These are phyloP conservation scores for Calocybe gangraenosa DNA, from an alignment of 768 basidiomycete species.

Conservation along the genomic window DNA sequence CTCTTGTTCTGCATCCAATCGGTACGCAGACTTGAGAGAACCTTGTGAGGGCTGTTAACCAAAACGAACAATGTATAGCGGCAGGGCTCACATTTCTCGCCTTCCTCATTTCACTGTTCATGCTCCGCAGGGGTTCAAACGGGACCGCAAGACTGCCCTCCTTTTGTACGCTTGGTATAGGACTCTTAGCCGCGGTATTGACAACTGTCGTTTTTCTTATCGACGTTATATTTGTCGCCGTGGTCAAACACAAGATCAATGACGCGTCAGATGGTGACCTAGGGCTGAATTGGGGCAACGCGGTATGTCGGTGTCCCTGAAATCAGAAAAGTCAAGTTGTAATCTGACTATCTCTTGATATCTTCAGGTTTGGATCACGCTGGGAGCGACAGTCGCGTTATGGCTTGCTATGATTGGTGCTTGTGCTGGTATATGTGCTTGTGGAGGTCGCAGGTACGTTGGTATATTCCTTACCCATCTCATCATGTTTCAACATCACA, in stretches of 20 bases:
- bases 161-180: conserved; percentile 31
- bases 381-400: conserved; percentile 43
- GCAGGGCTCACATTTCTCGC: conserved; percentile 48
- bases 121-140: conserved; percentile 34
- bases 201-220: conserved; percentile 50
- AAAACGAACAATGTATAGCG: conserved; percentile 25
- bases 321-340: background rate
- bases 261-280: conserved; percentile 37
- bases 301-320: conserved; percentile 26
- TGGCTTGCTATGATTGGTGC: conserved; percentile 41
- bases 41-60: background rate
- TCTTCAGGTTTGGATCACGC: conserved; percentile 50
- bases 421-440: conserved; percentile 29
- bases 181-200: conserved; percentile 36
- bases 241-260: conserved; percentile 37
- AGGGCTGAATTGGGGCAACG: conserved; percentile 45
- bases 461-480: background rate
- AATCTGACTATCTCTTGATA: conserved; percentile 3
- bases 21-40: conserved; percentile 26
- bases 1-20: conserved; percentile 52
- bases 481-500: background rate
- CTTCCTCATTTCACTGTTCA: conserved; percentile 41
- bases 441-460: conserved; percentile 16
- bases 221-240: conserved; percentile 46
- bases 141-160: conserved; percentile 34